Evolutionary conservation across 805 yeast species (phyloP), one percentile per base, ranked within the genome.

Genomic region (Sugiyamaella qingdaonensis): DNA sequence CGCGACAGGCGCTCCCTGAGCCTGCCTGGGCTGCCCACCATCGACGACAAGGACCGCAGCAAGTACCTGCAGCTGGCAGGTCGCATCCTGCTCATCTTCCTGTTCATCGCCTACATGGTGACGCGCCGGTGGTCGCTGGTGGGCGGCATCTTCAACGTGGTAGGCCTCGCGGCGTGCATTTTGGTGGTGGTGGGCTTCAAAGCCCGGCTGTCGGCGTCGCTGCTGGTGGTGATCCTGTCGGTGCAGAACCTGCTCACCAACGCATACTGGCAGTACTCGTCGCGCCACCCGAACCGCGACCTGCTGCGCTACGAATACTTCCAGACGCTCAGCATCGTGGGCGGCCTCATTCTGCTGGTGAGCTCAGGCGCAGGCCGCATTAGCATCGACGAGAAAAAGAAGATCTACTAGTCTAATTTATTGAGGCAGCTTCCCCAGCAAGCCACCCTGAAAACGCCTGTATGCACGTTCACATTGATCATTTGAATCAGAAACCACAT

Each of bases 341-440:
- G 99, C 54, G 99, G 98, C 1, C 79, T 92, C 58, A 73, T 92
- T 57, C 75, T 94, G 60, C 88, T 94, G 56, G 96, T 88, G 55
- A 89, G 87, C 72, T 88, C 96, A 2, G 99, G 99, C 57, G 98
- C 98, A 31, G 99, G 99, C 48, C 91, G 87, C 62, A 77, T 92
- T 59, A 87, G 96, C 27, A 74, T 92, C 54, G 99, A 92, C 66
- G 97, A 90, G 70, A 92, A 94, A 85, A 91, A 92, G 77, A 92
- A 92, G 77, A 84, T 88, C 55, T 88, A 86, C 68, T 89, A 73
- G 57, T n/a, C 29, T 24, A 31, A 34, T 34, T 44, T 14, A 44
- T 44, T 24, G 16, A 4, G 16, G 35, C 24, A 44, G 27, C 18
- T 24, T 3, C 29, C 3, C 39, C 35, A 32, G 10, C 35, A 32